These are phyloP conservation scores for Zygoascus flipseniorum DNA, from an alignment of 805 yeast species.

Conservation along the genomic window DNA sequence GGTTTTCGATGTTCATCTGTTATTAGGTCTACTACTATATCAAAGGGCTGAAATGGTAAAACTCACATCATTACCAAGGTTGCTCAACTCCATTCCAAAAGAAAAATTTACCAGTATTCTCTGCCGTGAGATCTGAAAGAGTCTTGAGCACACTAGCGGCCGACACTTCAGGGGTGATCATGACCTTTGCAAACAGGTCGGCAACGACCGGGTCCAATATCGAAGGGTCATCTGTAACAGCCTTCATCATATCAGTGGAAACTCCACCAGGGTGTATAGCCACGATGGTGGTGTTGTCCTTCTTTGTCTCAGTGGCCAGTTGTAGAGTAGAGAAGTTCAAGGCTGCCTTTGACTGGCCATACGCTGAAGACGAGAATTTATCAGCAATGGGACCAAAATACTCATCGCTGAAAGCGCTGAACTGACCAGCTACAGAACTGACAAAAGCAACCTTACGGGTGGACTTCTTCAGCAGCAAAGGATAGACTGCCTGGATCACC, in stretches of 20 bases:
- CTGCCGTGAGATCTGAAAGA: too few species aligned
- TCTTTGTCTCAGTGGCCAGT: constrained; percentile 22
- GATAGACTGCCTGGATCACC: constrained; percentile 16
- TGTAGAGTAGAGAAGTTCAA: constrained; percentile 26
- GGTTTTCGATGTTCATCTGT: too few species aligned
- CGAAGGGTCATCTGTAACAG: too few species aligned
- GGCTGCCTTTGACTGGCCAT: constrained; percentile 29
- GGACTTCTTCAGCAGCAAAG: constrained; percentile 17
- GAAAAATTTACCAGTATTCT: constrained; percentile 21
- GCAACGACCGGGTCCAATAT: too few species aligned
- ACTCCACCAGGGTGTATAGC: constrained; percentile 36
- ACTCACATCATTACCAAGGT: not conserved
- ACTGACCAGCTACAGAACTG: constrained; percentile 24
- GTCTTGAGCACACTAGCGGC: too few species aligned
- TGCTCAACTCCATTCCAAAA: constrained; percentile 6
- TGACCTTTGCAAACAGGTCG: too few species aligned
- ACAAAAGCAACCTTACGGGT: constrained; percentile 24
- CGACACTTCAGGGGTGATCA: not conserved
- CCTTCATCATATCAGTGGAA: constrained; percentile 19
- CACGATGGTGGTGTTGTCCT: constrained; percentile 25
- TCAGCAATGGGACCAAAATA: too few species aligned
- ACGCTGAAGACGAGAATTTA: not conserved
- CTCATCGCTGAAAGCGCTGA: constrained; percentile 14
- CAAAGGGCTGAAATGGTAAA: too few species aligned
- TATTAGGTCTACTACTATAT: too few species aligned